Percentiles rank a stretch among this genome's conserved stretches.
Evolutionary conservation across 768 basidiomycete genomes (phyloP).

Genomic region (Trichaptum fuscoviolaceum): DNA sequence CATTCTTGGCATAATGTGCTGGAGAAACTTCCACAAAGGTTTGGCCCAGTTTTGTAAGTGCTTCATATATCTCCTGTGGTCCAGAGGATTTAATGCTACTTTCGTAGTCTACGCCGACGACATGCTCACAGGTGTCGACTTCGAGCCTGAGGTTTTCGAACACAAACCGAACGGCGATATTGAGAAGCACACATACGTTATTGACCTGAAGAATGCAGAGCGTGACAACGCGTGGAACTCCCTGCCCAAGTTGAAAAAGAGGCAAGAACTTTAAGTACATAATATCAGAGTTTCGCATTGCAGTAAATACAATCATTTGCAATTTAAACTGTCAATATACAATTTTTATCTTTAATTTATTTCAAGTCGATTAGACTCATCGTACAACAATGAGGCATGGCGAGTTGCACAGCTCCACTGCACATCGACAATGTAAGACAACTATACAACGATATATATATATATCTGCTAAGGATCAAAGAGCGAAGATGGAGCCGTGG

Average conservation of each 20-base stretch:
- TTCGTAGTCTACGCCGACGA: not conserved
- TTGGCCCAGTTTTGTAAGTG: slow-evolving; percentile 36
- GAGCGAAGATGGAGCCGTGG: too few species aligned
- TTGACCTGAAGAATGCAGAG: not conserved
- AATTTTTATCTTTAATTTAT: not conserved
- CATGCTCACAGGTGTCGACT: slow-evolving; percentile 7
- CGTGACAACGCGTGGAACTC: not conserved
- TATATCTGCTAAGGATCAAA: too few species aligned
- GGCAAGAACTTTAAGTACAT: not conserved
- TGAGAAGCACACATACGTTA: not conserved
- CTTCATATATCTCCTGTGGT: not conserved
- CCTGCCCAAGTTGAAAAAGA: not conserved
- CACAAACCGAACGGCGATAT: not conserved
- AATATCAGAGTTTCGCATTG: not conserved
- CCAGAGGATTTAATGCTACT: not conserved
- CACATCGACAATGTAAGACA: too few species aligned
- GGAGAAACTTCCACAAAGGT: slow-evolving; percentile 50
- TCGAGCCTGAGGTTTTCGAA: slow-evolving; percentile 4
- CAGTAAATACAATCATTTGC: not conserved
- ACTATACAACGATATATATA: too few species aligned
- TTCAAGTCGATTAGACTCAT: too few species aligned
- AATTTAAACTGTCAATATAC: not conserved
- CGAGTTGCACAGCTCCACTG: too few species aligned
- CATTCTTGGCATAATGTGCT: slow-evolving; percentile 41
- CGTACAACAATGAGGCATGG: too few species aligned